These are phyloP conservation scores for Trametes sp. DNA, from an alignment of 1,284 basidiomycete genomes.

Conservation along the genomic window DNA sequence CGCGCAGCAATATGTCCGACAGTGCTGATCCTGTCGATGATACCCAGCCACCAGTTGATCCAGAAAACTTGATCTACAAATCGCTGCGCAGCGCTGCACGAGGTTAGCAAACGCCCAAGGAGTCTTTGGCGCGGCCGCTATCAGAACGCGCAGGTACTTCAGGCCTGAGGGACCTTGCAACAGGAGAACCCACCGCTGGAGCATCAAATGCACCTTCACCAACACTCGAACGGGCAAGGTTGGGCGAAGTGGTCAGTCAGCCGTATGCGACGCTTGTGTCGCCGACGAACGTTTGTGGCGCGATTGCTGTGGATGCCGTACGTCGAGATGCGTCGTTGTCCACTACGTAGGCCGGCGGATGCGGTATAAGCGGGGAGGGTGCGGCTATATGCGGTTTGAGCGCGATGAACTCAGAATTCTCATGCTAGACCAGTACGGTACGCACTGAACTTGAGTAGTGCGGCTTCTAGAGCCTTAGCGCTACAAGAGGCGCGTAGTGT, in stretches of 20 bases:
- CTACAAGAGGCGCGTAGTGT: too few relatives aligned
- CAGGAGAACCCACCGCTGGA: too few relatives aligned
- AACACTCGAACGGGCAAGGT: neutral
- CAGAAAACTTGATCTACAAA: neutral
- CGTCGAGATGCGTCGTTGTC: neutral
- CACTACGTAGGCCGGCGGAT: neutral
- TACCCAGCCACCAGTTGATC: neutral
- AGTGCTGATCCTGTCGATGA: neutral
- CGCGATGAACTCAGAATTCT: too few relatives aligned
- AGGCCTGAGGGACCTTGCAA: too few relatives aligned
- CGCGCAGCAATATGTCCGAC: too few relatives aligned
- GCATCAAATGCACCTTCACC: too few relatives aligned
- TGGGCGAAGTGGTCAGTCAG: neutral
- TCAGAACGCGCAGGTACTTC: too few relatives aligned
- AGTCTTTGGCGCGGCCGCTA: too few relatives aligned
- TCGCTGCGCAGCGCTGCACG: neutral
- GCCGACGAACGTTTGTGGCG: constrained; percentile 18
- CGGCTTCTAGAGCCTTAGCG: too few relatives aligned
- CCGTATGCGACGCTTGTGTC: neutral
- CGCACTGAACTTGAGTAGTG: too few relatives aligned
- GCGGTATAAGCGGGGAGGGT: neutral
- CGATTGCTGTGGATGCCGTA: neutral
- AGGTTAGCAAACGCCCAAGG: neutral
- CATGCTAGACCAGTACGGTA: too few relatives aligned
- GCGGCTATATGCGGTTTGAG: neutral